Evolutionary conservation across 345 rosid genomes (phyloP).

Genomic region (Salix dunnii): DNA sequence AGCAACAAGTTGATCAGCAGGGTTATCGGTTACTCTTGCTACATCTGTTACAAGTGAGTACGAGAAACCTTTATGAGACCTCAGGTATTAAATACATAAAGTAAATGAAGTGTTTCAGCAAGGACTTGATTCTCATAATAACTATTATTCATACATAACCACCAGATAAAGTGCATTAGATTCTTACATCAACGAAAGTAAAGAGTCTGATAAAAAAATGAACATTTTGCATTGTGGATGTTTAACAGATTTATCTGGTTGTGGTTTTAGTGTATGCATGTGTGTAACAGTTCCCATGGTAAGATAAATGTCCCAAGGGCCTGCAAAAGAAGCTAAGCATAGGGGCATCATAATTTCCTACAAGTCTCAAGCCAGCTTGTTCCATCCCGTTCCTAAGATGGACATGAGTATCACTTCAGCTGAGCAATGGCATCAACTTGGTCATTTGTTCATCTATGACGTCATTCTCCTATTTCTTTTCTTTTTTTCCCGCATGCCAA

Average conservation of each 20-base stretch:
- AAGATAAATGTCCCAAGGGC: background rate
- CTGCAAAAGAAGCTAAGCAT: background rate
- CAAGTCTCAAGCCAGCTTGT: background rate
- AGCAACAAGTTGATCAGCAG: constrained; percentile 61
- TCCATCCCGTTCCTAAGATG: background rate
- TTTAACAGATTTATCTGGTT: too few species aligned
- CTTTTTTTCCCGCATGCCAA: background rate
- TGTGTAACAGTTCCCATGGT: background rate
- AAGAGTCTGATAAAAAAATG: too few species aligned
- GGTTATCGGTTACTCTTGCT: constrained; percentile 52
- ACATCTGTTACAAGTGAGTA: constrained; percentile 17
- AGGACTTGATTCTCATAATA: background rate
- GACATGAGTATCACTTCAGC: too few species aligned
- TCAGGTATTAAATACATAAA: background rate
- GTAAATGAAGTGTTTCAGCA: background rate
- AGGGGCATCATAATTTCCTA: background rate
- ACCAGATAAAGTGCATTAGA: background rate
- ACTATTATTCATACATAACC: background rate
- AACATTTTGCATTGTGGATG: too few species aligned
- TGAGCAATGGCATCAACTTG: background rate
- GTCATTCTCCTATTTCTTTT: background rate
- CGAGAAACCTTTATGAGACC: background rate
- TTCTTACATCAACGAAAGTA: too few species aligned
- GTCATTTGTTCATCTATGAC: background rate
- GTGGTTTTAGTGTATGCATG: too few species aligned